Evolutionary conservation across 176 grass and related monocot species (phyloP).

Genomic region (Oropetium thomaeum): DNA sequence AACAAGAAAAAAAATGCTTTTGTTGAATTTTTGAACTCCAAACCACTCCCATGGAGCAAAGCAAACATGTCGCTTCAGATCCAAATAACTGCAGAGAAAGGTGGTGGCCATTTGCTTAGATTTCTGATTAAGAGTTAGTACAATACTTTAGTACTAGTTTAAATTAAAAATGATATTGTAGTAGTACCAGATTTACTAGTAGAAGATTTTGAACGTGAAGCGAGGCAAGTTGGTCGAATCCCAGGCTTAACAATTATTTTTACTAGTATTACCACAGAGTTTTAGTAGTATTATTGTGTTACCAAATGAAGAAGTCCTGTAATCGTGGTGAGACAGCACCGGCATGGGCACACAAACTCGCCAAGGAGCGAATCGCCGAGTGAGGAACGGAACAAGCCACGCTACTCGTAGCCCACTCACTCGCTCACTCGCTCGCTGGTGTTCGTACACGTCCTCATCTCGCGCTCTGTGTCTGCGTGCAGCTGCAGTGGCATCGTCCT

Average conservation of each 20-base stretch:
- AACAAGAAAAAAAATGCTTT: too few species aligned
- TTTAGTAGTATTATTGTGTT: neutral
- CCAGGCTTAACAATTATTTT: too few species aligned
- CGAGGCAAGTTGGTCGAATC: too few species aligned
- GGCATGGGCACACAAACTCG: neutral
- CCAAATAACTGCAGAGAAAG: neutral
- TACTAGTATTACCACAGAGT: too few species aligned
- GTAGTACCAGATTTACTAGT: too few species aligned
- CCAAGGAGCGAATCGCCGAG: neutral
- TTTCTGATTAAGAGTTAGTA: too few species aligned
- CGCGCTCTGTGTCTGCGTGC: neutral
- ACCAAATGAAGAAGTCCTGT: neutral
- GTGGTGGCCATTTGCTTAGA: too few species aligned
- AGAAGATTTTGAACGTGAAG: too few species aligned
- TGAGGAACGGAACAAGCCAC: slow-evolving; percentile 15
- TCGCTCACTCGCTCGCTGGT: too few species aligned
- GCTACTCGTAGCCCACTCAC: neutral
- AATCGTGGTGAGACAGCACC: neutral
- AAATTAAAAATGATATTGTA: too few species aligned
- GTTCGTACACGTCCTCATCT: slow-evolving; percentile 15
- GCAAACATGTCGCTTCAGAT: neutral
- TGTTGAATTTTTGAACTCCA: neutral
- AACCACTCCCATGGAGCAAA: neutral
- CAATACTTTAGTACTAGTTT: too few species aligned
- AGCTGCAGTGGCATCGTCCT: neutral